These are phyloP conservation scores for Gynostemma pentaphyllum DNA, from an alignment of 306 rosid genomes.

Conservation along the genomic window DNA sequence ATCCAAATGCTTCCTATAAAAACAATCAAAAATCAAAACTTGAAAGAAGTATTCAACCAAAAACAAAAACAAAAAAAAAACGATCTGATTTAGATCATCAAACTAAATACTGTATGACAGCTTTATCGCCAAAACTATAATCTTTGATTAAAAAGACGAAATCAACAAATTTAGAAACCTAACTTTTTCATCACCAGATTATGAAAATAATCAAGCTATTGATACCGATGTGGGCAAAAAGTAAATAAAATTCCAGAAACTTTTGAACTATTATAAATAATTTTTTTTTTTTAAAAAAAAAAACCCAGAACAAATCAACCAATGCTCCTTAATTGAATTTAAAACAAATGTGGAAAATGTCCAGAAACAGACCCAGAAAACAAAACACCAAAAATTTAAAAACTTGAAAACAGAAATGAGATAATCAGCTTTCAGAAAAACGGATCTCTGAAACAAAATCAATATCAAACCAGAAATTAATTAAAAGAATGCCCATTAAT, in stretches of 20 bases:
- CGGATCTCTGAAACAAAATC: conserved; percentile 3
- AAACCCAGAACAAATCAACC: no score
- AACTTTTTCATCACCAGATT: conserved; percentile 1
- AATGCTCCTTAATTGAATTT: not conserved
- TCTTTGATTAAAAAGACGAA: not conserved
- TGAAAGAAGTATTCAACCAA: conserved; percentile 30
- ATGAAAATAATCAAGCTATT: not conserved
- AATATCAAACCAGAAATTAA: not conserved
- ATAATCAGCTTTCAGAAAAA: not conserved
- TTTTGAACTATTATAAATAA: not conserved
- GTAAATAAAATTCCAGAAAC: not conserved
- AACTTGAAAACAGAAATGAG: not conserved
- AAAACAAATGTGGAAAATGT: not conserved
- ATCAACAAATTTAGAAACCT: not conserved
- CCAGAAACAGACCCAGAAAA: not conserved
- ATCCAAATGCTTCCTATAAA: conserved; percentile 24
- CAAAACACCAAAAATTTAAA: not conserved
- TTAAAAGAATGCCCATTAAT: not conserved
- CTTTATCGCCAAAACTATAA: not conserved
- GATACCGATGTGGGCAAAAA: not conserved
- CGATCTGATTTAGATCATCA: conserved; percentile 33
- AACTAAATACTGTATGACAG: conserved; percentile 15
- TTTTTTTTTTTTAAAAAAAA: not conserved
- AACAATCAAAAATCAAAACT: conserved; percentile 15
- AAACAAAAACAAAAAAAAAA: conserved; percentile 11